Evolutionary conservation across 371 early-diverging fungal species (phyloP), one percentile per base, ranked within the genome.

Genomic region (Rhizopus microsporus): DNA sequence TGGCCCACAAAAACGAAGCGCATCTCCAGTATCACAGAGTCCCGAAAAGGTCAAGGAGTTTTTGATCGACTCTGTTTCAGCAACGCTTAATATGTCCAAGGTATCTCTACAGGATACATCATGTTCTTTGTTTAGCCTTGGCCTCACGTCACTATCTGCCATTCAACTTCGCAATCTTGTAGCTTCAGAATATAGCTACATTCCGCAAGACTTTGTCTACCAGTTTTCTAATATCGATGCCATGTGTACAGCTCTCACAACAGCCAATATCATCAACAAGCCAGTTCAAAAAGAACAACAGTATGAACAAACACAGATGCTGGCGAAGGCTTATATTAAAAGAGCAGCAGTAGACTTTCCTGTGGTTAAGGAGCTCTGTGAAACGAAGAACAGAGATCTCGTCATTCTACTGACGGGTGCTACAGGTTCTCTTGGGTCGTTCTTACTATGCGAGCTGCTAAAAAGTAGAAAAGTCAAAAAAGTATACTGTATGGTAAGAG

Each of bases 401-500:
- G 65, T 69, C 0, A 60, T 76, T 8, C 29, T 80, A 29, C 40
- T 77, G 8, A 74, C 80, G 1, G 80, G 80, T 12, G 70, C 69
- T 0, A 80, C 75, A 30, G 77, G 80, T 0, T 68, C 73, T 2
- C 48, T 80, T 13, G 80, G 75, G 0, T 59, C 69, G 0, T 66
- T 73, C 30, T 34, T 75, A 15, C 33, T 80, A 13, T 47, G 52
- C 0, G 68, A 65, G 15, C 9, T 80, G 38, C 43, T 77, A 2
- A 6, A 57, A 29, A 53, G 63, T 7, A 23, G 50, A 1, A 40
- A 56, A 0, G 60, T 72, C 9, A 62, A 63, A 9, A 72, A 62
- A 34, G 59, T 77, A 1, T 72, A 74, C 31, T 57, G 62, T 23
- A 40, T 66, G 37, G 62, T 74, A 16, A 66, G 74, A 29, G 71